Base-by-base conservation (phyloP, 140 eudicot species). In the Anethum foeniculum region DNA sequence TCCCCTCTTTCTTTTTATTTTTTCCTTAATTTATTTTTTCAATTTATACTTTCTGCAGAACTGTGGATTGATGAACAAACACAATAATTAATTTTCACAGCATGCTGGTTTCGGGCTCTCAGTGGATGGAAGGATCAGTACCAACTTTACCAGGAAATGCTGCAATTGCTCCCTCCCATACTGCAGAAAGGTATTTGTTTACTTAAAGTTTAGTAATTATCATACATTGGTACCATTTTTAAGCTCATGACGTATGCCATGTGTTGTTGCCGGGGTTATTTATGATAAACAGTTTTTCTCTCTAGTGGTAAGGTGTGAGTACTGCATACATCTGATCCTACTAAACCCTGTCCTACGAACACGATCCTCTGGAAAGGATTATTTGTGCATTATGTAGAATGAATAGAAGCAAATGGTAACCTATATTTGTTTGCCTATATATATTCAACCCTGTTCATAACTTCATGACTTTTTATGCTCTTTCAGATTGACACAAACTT, bases 101-200 rank as follows among this genome's bases (percentile, higher is more conserved):
- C 98, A 93, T 75, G 89, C 98, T 54, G 93, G 98, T 65, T 88
- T 91, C 79, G 98, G 98, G 28, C 88, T 91, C 54, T 93, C 98
- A 5, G 97, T 91, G 39, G 97, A 93, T 71, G 98, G 97, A 74
- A 85, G 79, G 80, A 86, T 93, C 71, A 79, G 76, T 62, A 83
- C 96, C 38, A 87, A 90, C 23, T 88, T 93, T 78, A 86, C 85
- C n/a, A 88, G 91, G 67, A 91, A 82, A 87, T 93, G 98, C 81
- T 84, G 88, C 85, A 88, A 84, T 80, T 93, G 98, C 80, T 91
- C 91, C 81, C 84, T 90, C 43, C 96, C 92, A 44, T 93, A 87
- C 88, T 87, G 87, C 82, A 85, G 96, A 86, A 79, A 91, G 91
- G 97, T 91, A 85, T 46, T 56, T 80, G 71, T 6, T 1, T 0